Evolutionary conservation across 257 asterid species (phyloP), one percentile per base, ranked within the genome.

Genomic region (Scutellaria barbata): DNA sequence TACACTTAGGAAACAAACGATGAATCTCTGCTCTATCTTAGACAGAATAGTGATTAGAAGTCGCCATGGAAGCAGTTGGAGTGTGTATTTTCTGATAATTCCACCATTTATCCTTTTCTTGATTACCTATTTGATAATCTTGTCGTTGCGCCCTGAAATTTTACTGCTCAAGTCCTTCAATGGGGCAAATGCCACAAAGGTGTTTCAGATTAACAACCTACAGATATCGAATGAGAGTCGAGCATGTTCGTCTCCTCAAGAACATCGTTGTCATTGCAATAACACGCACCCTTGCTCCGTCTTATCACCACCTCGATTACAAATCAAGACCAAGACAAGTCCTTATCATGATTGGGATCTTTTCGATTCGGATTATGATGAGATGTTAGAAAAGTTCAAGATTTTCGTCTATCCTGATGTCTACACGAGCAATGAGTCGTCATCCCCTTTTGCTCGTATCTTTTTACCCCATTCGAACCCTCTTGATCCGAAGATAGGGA

Each of bases 331-430:
- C 7, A 22, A 39, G 11, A 4, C 25, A 7, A 53, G 76, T 30
- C 96, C 97, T 6, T 91, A 89, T 65, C 81, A 91, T 80, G 64
- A 89, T 68, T 89, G 97, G 96, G 81, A 81, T 8, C 63, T 76
- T 40, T 89, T 91, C 68, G 60, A 69, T 12, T 57, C 80, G 8
- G 95, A 91, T 52, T 91, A 91, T 63, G 74, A 79, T 16, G 80
- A 87, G 16, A 91, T 91, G 97, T 11, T 85, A 50, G 73, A 12
- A 0, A 77, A 69, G n/a, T 72, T 87, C 5, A 81, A 72, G 81
- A 84, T 91, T 39, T 89, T 75, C 33, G 90, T 91, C 50, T 89
- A 91, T 71, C 89, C 87, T 1, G 84, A 88, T 60, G 89, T 74
- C 59, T 79, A 14, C 13, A 61, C 45, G 33, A 60, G 30, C 12